Base-by-base conservation (phyloP, 139 green algal genomes). In the Chlorella sp. region DNA sequence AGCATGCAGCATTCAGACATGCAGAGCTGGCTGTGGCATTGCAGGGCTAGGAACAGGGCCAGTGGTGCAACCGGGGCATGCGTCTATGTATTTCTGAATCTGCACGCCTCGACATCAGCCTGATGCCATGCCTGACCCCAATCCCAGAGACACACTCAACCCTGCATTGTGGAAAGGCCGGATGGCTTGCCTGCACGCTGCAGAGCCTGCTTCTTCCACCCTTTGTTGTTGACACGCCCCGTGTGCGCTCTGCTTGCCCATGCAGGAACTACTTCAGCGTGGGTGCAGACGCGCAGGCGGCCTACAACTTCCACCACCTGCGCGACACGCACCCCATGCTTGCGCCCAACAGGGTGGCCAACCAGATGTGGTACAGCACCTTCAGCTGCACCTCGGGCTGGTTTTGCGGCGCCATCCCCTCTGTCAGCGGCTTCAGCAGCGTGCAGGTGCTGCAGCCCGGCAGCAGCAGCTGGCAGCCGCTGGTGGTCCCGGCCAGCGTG, bases 301-400 rank as follows among this genome's bases (percentile, higher is more conserved):
- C 91, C 17, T 89, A 91, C 71, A 82, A 80, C 62, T 96, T 96
- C 83, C 91, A 96, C 82, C 65, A 77, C 5, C 69, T 95, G 78
- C 77, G 91, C 0, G 91, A 96, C 72, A 32, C 14, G 14, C 22
- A 64, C 22, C 55, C 55, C 27, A 10, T 10, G 14, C 55, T 64
- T 10, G 55, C 55, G 14, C 22, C 14, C 55, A 64, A 64, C 24
- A 74, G 88, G 6, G 0, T 86, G 5, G 72, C 80, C 65, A 96
- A 96, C 75, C 87, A 95, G 86, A 82, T 85, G 63, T 95, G 89
- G 91, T 88, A 88, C 68, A 74, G 67, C 2, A 32, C 35, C 24
- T 87, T 85, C 75, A 74, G 63, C 49, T 81, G 75, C 64, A 71
- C 75, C 0, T 79, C 79, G 35, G 72, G 72, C 31, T 77, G 72